These are phyloP conservation scores for Fagopyrum tataricum DNA, from an alignment of 148 eudicot species.

Conservation along the genomic window DNA sequence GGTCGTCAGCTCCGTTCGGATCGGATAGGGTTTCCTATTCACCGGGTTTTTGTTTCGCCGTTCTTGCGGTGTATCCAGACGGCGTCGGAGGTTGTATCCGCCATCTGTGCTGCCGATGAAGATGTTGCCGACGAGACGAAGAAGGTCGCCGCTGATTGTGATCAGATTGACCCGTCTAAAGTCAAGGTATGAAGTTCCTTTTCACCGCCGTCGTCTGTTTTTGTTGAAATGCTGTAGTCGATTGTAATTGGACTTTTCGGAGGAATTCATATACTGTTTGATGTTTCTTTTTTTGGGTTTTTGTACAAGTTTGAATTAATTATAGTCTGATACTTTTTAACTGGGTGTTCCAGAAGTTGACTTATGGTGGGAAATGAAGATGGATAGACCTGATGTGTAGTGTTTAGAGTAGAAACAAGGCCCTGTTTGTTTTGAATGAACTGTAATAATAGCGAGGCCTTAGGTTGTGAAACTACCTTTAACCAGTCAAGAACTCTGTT, in stretches of 20 bases:
- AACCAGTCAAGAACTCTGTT: no score
- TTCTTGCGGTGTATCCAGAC: conserved; percentile 77
- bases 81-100: conserved; percentile 58
- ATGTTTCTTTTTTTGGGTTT: not conserved
- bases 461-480: no score
- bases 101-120: conserved; percentile 36
- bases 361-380: no score
- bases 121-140: conserved; percentile 13
- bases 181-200: conserved; percentile 41
- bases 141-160: conserved; percentile 23
- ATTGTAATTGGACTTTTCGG: no score
- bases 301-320: no score
- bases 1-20: conserved; percentile 37
- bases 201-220: not conserved
- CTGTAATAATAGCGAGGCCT: no score
- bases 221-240: no score
- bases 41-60: conserved; percentile 74
- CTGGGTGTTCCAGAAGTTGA: no score
- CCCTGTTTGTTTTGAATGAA: not conserved
- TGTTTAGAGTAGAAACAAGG: no score
- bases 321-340: not conserved
- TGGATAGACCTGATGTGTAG: no score
- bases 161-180: conserved; percentile 40
- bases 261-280: no score
- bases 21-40: conserved; percentile 46